These are phyloP conservation scores for Wickerhamiella cacticola DNA, from an alignment of 805 yeast species.

Conservation along the genomic window DNA sequence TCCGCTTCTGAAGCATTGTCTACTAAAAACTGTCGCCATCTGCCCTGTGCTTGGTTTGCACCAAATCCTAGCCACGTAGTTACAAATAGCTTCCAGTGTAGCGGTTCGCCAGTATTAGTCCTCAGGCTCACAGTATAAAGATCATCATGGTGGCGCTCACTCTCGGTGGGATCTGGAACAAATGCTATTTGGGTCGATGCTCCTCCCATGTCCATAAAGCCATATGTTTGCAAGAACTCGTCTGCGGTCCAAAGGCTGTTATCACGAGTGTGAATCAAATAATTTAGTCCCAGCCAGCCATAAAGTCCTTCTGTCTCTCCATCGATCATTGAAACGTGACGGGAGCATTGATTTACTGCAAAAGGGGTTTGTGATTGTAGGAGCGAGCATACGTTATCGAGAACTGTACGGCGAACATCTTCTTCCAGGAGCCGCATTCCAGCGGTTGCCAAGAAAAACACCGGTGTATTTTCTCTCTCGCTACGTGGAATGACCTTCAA, in stretches of 20 bases:
- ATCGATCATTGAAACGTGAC: conserved; percentile 75
- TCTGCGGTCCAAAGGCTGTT: conserved; percentile 23
- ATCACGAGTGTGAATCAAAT: conserved; percentile 47
- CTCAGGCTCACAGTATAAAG: conserved; percentile 54
- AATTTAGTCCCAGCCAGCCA: conserved; percentile 91
- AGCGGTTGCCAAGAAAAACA: conserved; percentile 89
- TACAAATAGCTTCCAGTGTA: conserved; percentile 77
- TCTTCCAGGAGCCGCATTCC: conserved; percentile 77
- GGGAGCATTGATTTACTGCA: conserved; percentile 42
- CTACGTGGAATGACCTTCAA: conserved; percentile 53
- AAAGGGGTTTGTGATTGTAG: conserved; percentile 44
- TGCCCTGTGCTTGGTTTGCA: conserved; percentile 78
- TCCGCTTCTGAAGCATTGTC: conserved; percentile 11
- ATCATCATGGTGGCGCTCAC: conserved; percentile 58
- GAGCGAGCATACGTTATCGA: conserved; percentile 48
- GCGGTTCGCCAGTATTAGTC: conserved; percentile 55
- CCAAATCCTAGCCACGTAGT: conserved; percentile 98
- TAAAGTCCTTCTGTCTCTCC: conserved; percentile 91
- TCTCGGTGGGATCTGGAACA: conserved; percentile 58
- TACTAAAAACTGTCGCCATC: conserved; percentile 44
- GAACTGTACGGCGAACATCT: conserved; percentile 40
- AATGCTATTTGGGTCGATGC: conserved; percentile 95
- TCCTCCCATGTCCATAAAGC: conserved; percentile 99
- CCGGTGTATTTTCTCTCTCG: conserved; percentile 57
- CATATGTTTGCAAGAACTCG: conserved; percentile 38